Conservation (phyloP, 768 basidiomycete genomes). For the Leccinum uliginosum region DNA sequence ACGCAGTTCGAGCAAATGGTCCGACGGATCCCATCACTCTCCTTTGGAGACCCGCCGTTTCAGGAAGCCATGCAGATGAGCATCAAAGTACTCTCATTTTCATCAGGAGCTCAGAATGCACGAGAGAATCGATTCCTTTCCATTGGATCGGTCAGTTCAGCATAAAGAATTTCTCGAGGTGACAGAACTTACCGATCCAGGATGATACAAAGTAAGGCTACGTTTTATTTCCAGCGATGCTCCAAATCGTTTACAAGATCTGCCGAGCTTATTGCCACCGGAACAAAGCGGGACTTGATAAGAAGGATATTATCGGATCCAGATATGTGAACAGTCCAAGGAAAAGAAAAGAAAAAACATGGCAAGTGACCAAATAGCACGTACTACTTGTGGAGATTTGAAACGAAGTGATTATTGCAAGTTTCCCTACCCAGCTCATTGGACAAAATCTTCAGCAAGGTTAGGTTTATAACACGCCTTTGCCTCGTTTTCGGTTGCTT, state of each 20-base stretch:
- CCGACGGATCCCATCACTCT: background rate
- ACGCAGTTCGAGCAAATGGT: background rate
- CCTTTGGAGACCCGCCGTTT: background rate
- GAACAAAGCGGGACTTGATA: conserved; percentile 7
- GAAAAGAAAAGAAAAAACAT: background rate
- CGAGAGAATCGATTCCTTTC: background rate
- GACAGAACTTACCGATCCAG: background rate
- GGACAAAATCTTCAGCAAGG: conserved; percentile 2
- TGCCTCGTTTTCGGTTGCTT: conserved; percentile 23
- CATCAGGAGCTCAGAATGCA: background rate
- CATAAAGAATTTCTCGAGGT: background rate
- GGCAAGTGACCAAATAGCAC: background rate
- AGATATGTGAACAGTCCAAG: background rate
- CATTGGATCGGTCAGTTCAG: background rate
- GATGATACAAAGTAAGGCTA: background rate
- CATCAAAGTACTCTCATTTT: background rate
- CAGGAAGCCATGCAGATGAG: background rate
- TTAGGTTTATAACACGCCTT: conserved; percentile 20
- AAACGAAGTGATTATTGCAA: conserved; percentile 5
- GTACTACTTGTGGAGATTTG: background rate
- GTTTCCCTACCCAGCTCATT: background rate
- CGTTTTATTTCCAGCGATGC: background rate
- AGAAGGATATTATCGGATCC: background rate
- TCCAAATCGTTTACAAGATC: conserved; percentile 5
- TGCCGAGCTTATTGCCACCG: conserved; percentile 17